Conservation (phyloP, 1,139 yeast genomes). For the Candida freyschussii region DNA sequence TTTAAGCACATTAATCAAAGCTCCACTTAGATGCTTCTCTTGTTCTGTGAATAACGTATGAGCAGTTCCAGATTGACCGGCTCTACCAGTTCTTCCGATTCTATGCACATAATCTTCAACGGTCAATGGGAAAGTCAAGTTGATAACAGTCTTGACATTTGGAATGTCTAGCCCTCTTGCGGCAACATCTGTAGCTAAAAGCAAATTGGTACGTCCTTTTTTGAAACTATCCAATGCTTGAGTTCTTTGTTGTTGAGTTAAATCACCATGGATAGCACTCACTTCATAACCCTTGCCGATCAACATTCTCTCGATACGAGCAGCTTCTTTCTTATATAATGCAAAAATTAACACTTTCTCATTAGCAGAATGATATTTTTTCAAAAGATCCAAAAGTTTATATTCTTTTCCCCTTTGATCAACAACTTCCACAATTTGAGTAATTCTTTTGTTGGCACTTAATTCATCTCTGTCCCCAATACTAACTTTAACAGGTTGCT, state of each 20-base stretch:
- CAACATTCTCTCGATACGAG: conserved; percentile 77
- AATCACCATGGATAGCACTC: conserved; percentile 95
- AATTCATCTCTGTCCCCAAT: conserved; percentile 89
- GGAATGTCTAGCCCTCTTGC: conserved; percentile 99
- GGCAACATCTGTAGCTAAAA: conserved; percentile 97
- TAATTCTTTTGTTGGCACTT: conserved; percentile 88
- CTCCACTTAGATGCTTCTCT: conserved; percentile 95
- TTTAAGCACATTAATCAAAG: conserved; percentile 81
- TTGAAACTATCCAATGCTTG: conserved; percentile 83
- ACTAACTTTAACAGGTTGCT: conserved; percentile 76
- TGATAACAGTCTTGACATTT: conserved; percentile 91
- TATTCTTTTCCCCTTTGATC: conserved; percentile 52
- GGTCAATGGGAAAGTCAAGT: conserved; percentile 94
- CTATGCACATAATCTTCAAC: conserved; percentile 98
- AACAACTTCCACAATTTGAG: conserved; percentile 89
- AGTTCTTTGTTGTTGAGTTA: conserved; percentile 89
- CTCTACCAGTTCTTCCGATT: conserved; percentile 98
- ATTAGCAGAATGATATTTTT: conserved; percentile 69
- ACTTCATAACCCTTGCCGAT: conserved; percentile 71
- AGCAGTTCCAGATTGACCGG: conserved; percentile 92
- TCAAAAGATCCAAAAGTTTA: conserved; percentile 63
- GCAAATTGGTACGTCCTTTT: conserved; percentile 65
- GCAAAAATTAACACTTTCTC: conserved; percentile 91
- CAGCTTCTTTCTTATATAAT: conserved; percentile 92
- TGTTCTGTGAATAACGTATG: conserved; percentile 95